Base-by-base conservation (phyloP, 2,329 filamentous ascomycete genomes). In the Chrysosporium keratinophilum region DNA sequence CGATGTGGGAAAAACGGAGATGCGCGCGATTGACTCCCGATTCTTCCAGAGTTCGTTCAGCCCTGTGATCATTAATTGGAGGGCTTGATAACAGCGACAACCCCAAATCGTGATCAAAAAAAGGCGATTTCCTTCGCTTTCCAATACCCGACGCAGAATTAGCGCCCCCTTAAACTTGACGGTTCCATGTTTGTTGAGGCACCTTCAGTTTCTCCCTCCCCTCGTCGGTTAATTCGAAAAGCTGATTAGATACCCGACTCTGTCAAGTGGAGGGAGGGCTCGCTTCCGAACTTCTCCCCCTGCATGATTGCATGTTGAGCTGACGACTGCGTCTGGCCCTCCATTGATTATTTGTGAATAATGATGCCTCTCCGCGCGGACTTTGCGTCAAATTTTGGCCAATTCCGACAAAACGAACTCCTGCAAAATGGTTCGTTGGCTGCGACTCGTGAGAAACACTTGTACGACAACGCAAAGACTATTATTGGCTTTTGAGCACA, bases 361-460 rank as follows among this genome's bases (percentile, higher is more conserved):
- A 48, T 34, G 10, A 19, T 23, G 41, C 45, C 14, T 48, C 2
- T 17, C 45, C 19, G 45, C 17, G 45, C 31, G 17, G 31, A 46
- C 14, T 33, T 46, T 11, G 23, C 20, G 15, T 46, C 17, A 33
- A 20, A 50, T 9, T n/a, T 15, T 33, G 39, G 20, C 48, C 20
- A 50, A 43, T 50, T 50, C 39, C 37, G 47, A 50, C 31, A 42
- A 14, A 37, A 50, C 33, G 35, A 19, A 9, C 47, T 34, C 19
- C 9, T 50, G 14, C 28, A 43, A 19, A 20, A 43, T 50, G 48
- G 39, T 42, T 50, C 39, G 48, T 20, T 11, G 39, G 5, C 2
- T 34, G 33, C 19, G 17, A 7, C n/a, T 14, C 23, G 4, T 49
- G 46, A 23, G 35, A 7, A 20, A 42, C 20, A 50, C 20, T 20